These are phyloP conservation scores for Pythium volutum DNA, from an alignment of 352 stramenopile genomes.

Conservation along the genomic window DNA sequence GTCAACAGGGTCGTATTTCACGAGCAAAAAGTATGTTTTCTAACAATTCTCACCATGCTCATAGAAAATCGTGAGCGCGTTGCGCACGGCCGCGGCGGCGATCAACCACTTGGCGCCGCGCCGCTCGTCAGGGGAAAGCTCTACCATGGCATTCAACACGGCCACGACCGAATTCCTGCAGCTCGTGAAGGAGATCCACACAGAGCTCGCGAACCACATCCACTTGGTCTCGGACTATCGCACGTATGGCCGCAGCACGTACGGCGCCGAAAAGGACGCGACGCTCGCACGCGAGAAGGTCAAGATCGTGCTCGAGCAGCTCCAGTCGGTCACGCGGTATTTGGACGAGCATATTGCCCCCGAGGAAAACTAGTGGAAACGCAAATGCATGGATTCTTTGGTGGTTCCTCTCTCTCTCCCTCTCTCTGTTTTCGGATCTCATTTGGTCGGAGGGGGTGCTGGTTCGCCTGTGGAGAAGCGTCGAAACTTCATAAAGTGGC, in stretches of 20 bases:
- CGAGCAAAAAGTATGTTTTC: neutral
- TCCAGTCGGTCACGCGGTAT: constrained; percentile 72
- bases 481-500: constrained; percentile 60
- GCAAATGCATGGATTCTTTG: too few species aligned
- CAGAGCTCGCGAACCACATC: constrained; percentile 77
- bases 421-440: too few species aligned
- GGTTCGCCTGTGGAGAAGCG: neutral
- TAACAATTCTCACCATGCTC: neutral
- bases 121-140: constrained; percentile 60
- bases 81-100: constrained; percentile 62
- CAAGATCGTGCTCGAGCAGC: constrained; percentile 71
- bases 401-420: too few species aligned
- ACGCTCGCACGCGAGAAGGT: constrained; percentile 77
- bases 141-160: constrained; percentile 69
- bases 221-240: constrained; percentile 86
- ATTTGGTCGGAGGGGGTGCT: neutral
- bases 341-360: constrained; percentile 71
- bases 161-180: constrained; percentile 83
- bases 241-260: constrained; percentile 77
- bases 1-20: neutral
- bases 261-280: constrained; percentile 80
- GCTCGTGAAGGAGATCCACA: constrained; percentile 84
- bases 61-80: constrained; percentile 77
- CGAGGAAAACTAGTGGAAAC: constrained; percentile 51
- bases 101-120: constrained; percentile 67